Evolutionary conservation across 176 grass and related monocot genomes (phyloP).

Genomic region (Themeda triandra): DNA sequence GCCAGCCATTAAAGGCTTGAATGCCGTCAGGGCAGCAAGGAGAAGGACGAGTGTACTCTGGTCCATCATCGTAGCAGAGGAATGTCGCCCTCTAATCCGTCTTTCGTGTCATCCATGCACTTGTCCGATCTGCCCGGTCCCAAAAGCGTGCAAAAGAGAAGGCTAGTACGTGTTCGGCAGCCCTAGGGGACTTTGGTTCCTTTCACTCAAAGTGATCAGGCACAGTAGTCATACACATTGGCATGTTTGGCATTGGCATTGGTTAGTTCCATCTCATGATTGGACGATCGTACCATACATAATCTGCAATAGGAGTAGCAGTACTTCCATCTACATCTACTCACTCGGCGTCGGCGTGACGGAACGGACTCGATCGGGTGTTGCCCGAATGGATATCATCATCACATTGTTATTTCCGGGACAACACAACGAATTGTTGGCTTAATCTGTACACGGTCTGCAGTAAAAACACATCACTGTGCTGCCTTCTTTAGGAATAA

Average conservation of each 20-base stretch:
- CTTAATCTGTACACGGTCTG: neutral
- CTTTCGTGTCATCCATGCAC: neutral
- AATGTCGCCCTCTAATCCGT: neutral
- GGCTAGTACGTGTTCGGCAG: neutral
- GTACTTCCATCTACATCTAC: neutral
- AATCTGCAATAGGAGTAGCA: too few relatives aligned
- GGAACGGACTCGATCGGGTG: neutral
- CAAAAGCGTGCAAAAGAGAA: neutral
- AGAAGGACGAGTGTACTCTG: too few relatives aligned
- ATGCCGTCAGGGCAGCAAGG: too few relatives aligned
- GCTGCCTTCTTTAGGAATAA: neutral
- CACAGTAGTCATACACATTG: neutral
- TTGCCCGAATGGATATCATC: too few relatives aligned
- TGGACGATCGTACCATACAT: too few relatives aligned
- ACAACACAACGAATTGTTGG: neutral
- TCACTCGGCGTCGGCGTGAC: neutral
- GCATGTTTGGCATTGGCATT: neutral
- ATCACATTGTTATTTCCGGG: neutral
- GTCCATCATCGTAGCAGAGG: too few relatives aligned
- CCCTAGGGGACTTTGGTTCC: neutral
- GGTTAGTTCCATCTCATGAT: neutral
- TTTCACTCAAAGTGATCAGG: constrained; percentile 13
- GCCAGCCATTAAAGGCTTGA: too few relatives aligned
- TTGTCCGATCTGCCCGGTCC: neutral
- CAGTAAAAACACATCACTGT: neutral